These are phyloP conservation scores for Colletotrichum endophyticum DNA, from an alignment of 2,329 filamentous ascomycete species.

Conservation along the genomic window DNA sequence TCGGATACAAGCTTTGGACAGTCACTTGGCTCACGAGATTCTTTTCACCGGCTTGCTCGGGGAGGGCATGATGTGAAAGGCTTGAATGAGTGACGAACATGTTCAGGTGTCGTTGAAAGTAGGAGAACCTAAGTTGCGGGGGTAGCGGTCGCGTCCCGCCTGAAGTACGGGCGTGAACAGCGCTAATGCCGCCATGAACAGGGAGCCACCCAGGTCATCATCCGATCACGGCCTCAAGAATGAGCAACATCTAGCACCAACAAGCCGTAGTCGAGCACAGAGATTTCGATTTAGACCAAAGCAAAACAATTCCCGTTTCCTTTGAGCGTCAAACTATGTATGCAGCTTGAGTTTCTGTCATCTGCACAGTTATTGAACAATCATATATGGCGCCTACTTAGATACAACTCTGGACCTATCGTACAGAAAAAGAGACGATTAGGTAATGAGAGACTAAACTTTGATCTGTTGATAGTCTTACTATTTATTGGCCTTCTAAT, in stretches of 20 bases:
- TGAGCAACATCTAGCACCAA: neutral
- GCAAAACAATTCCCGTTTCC: neutral
- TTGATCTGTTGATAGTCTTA: neutral
- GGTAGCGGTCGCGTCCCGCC: neutral
- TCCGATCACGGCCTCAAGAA: neutral
- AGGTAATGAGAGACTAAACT: rapidly evolving
- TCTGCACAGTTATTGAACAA: neutral
- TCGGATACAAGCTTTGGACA: rapidly evolving
- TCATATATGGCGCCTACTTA: neutral
- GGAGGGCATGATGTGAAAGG: neutral
- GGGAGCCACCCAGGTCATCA: neutral
- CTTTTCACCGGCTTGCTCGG: neutral
- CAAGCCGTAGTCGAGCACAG: neutral
- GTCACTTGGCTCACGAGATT: neutral
- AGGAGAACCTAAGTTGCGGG: neutral
- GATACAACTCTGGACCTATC: rapidly evolving
- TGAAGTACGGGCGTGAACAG: neutral
- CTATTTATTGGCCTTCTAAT: rapidly evolving
- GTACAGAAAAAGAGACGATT: rapidly evolving
- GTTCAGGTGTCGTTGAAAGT: neutral
- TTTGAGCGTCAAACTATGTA: neutral
- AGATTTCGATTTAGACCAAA: neutral
- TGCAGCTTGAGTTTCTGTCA: neutral
- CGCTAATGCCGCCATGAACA: neutral
- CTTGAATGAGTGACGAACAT: neutral